Evolutionary conservation across 306 rosid genomes (phyloP), one percentile per base, ranked within the genome.

Genomic region (Quercus rubra): DNA sequence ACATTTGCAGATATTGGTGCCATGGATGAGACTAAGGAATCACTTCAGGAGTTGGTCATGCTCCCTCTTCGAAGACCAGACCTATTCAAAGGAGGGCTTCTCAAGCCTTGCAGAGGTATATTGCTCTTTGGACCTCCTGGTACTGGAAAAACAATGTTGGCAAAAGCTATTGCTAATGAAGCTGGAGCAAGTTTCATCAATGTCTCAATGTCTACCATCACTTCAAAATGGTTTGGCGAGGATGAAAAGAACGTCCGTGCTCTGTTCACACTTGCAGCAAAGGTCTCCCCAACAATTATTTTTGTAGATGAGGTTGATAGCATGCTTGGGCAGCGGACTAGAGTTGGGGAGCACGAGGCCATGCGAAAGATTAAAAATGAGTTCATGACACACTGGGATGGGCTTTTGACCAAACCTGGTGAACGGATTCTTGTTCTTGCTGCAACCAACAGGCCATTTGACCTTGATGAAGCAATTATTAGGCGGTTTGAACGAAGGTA

Each of bases 91-190:
- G 91, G 91, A 38, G 96, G 96, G 1, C 86, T 92, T 55, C 90
- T 92, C 14, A 88, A 92, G 81, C 97, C 97, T 20, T 92, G 96
- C 52, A 89, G 89, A 81, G 96, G 97, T 6, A 88, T 91, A 75
- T 80, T 92, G 82, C 97, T 92, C 23, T 92, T 92, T 55, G 97
- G 97, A 11, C 97, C 97, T 58, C 96, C 97, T 28, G 97, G 97
- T 51, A 91, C 96, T 3, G 94, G 97, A 23, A 92, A 92, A 81
- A 92, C 93, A 74, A 92, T 92, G 97, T 83, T 92, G 10, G 97
- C 96, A 35, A 92, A 92, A 81, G 97, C 97, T 33, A 89, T 92
- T 46, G 97, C 97, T 62, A 88, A 87, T 70, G 97, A 92, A 76
- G 96, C 96, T 8, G 93, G 93, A 73, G 97, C 96, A 73, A 86